Evolutionary conservation across 177 flowering plant genomes (phyloP).

Genomic region (Telopea speciosissima): DNA sequence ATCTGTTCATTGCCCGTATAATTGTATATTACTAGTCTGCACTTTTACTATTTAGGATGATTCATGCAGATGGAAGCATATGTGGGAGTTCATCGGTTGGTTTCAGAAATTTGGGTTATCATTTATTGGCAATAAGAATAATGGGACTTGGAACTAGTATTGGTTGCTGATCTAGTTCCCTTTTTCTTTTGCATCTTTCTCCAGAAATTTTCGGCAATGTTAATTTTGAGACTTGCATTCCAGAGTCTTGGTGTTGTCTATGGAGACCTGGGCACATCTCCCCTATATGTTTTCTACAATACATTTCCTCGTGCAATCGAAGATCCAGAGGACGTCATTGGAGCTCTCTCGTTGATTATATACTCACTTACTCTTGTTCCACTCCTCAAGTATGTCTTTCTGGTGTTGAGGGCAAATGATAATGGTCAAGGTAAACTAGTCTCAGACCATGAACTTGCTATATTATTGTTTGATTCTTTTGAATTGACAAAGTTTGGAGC

Average conservation of each 20-base stretch:
- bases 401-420: conserved; percentile 80
- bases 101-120: not conserved
- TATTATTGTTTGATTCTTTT: not conserved
- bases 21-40: too few relatives aligned
- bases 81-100: too few relatives aligned
- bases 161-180: not conserved
- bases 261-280: conserved; percentile 95
- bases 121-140: not conserved
- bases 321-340: conserved; percentile 68
- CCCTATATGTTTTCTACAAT: conserved; percentile 81
- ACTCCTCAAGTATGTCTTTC: conserved; percentile 73
- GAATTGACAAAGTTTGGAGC: not conserved
- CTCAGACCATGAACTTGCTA: not conserved
- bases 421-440: conserved; percentile 72
- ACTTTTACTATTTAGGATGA: not conserved
- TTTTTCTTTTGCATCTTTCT: not conserved
- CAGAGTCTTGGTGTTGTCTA: conserved; percentile 92
- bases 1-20: too few relatives aligned
- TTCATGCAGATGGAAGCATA: not conserved
- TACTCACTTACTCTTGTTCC: conserved; percentile 83
- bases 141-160: not conserved
- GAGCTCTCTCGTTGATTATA: conserved; percentile 82
- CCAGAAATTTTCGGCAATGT: conserved; percentile 53
- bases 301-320: conserved; percentile 60
- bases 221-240: conserved; percentile 69